phyloP scores from a whole-genome alignment of 1,284 basidiomycete species.

The Afroboletus lepidellus region DNA sequence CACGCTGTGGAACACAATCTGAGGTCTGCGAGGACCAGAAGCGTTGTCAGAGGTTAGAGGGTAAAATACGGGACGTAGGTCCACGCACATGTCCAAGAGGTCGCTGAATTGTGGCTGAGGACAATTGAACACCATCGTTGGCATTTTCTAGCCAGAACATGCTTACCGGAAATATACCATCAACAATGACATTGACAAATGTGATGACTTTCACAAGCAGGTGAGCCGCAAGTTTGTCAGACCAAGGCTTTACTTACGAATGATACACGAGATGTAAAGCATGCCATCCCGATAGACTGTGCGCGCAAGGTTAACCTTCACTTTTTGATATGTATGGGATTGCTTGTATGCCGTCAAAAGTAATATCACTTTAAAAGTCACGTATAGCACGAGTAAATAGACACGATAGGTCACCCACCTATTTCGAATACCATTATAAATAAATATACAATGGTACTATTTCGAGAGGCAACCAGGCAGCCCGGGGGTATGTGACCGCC shows the following conservation, averaged over 20 bases:
- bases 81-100: background rate
- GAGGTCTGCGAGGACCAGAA: conserved; percentile 1
- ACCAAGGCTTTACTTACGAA: conserved; percentile 7
- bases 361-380: background rate
- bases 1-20: conserved; percentile 13
- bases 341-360: background rate
- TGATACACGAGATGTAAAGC: conserved; percentile 5
- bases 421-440: background rate
- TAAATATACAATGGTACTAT: background rate
- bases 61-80: too few species aligned
- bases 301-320: background rate
- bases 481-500: background rate
- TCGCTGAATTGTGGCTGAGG: conserved; percentile 7
- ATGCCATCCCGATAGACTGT: background rate
- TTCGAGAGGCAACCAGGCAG: conserved; percentile 1
- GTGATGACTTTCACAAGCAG: conserved; percentile 13
- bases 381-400: background rate
- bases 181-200: conserved; percentile 15
- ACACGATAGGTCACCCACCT: background rate
- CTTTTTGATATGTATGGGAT: background rate
- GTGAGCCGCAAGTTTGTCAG: background rate
- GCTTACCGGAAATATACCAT: conserved; percentile 15
- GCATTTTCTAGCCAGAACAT: background rate
- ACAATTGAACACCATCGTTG: background rate
- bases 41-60: background rate